Evolutionary conservation across 139 green algal species (phyloP).

Genomic region (Picochlorum costavermella): DNA sequence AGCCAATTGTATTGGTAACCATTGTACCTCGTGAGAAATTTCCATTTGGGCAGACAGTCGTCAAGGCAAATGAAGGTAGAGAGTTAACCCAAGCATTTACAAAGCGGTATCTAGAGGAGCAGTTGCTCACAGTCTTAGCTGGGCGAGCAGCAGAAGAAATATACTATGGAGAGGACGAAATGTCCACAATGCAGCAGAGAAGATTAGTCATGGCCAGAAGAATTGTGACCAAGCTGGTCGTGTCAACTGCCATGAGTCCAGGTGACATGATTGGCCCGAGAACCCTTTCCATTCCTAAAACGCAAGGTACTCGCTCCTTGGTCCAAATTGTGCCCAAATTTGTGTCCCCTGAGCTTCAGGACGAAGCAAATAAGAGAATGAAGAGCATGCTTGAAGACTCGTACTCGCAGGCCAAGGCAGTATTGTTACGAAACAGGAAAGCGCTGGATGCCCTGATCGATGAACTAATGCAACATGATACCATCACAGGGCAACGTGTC

Average conservation of each 20-base stretch:
- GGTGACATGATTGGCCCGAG: slow-evolving; percentile 17
- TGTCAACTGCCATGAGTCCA: slow-evolving; percentile 33
- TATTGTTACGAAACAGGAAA: slow-evolving; percentile 49
- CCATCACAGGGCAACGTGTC: slow-evolving; percentile 28
- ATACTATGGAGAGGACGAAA: slow-evolving; percentile 44
- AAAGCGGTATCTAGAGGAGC: slow-evolving; percentile 63
- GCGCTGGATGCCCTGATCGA: slow-evolving; percentile 39
- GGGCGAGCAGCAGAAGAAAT: slow-evolving; percentile 58
- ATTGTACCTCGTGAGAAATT: slow-evolving; percentile 61
- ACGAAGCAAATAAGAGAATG: slow-evolving; percentile 38
- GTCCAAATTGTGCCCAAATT: slow-evolving; percentile 17
- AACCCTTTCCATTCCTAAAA: slow-evolving; percentile 14
- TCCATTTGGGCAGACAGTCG: slow-evolving; percentile 70
- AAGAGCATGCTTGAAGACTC: slow-evolving; percentile 44
- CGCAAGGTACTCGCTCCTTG: slow-evolving; percentile 11
- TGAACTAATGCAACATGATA: slow-evolving; percentile 15
- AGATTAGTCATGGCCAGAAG: slow-evolving; percentile 40
- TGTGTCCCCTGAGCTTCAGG: slow-evolving; percentile 17
- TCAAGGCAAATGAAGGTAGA: slow-evolving; percentile 53
- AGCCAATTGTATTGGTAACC: slow-evolving; percentile 66
- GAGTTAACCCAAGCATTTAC: slow-evolving; percentile 56
- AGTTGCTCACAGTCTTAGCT: slow-evolving; percentile 64
- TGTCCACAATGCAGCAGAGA: slow-evolving; percentile 55
- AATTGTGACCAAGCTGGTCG: slow-evolving; percentile 53
- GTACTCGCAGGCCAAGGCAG: slow-evolving; percentile 39